Percentiles rank a stretch among this genome's conserved stretches.
Conservation (phyloP, 805 yeast genomes). For the Myxozyma geophila region DNA sequence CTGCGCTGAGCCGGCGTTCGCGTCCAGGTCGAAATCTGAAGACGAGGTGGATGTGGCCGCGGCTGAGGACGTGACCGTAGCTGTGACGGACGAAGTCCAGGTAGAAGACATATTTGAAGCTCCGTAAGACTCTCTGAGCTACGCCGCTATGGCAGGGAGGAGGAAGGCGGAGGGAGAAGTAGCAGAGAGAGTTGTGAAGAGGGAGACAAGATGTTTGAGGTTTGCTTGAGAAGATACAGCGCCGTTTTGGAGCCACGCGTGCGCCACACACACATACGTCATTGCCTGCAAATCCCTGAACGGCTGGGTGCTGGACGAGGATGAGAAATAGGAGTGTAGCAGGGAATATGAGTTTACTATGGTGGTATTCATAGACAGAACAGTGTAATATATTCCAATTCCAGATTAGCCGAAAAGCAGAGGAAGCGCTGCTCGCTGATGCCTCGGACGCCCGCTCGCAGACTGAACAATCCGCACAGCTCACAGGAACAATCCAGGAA, state of each 20-base stretch:
- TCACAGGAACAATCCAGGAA: too few species aligned
- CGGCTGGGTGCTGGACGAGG: not conserved
- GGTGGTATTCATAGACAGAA: too few species aligned
- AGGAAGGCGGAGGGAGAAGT: not conserved
- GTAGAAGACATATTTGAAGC: slow-evolving; percentile 6
- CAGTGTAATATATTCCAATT: too few species aligned
- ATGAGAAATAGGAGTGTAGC: not conserved
- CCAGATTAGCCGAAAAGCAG: too few species aligned
- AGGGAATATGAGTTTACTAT: too few species aligned
- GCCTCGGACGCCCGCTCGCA: too few species aligned
- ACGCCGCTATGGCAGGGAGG: not conserved
- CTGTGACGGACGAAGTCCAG: slow-evolving; percentile 2
- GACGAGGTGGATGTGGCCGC: slow-evolving; percentile 15
- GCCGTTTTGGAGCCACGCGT: not conserved
- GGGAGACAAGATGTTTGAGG: not conserved
- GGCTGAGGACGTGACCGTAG: slow-evolving; percentile 14
- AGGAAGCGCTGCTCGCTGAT: too few species aligned
- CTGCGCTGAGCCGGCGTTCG: slow-evolving; percentile 31
- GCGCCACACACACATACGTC: slow-evolving; percentile 5
- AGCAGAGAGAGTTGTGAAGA: not conserved
- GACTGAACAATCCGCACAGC: too few species aligned
- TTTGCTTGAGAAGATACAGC: not conserved
- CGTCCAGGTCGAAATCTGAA: slow-evolving; percentile 15
- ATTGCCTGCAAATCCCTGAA: not conserved
- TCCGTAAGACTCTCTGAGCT: not conserved